These are phyloP conservation scores for Phalaenopsis aphrodite DNA, from an alignment of 106 monocot genomes.

Conservation along the genomic window DNA sequence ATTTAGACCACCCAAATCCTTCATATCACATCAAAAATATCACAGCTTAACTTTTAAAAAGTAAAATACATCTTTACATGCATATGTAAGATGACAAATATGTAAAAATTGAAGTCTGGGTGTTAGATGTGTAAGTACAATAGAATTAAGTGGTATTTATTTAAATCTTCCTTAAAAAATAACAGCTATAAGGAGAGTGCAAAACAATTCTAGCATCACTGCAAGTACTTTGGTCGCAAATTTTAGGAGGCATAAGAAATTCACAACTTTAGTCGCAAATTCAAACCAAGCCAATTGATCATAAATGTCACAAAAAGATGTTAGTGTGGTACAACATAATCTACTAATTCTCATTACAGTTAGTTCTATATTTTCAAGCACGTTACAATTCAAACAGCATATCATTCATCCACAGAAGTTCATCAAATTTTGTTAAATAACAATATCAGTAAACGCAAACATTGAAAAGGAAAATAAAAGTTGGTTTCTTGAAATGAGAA, in stretches of 20 bases:
- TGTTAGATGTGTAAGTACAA: no score
- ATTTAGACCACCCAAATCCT: no score
- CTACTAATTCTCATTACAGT: not conserved
- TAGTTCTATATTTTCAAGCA: not conserved
- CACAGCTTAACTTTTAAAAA: no score
- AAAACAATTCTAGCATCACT: not conserved
- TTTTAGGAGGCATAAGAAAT: not conserved
- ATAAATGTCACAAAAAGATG: not conserved
- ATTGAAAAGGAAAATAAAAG: not conserved
- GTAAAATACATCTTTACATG: no score
- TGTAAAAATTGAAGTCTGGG: no score
- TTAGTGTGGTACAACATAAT: not conserved
- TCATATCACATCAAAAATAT: no score
- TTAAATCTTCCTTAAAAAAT: not conserved
- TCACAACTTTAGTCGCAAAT: no score
- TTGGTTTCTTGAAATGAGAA: no score
- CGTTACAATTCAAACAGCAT: not conserved
- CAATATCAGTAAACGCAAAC: not conserved
- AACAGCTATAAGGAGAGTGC: not conserved
- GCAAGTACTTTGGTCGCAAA: not conserved
- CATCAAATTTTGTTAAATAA: not conserved
- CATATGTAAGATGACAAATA: no score
- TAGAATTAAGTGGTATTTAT: no score
- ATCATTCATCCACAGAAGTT: not conserved
- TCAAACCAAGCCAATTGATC: not conserved